These are phyloP conservation scores for Canna indica DNA, from an alignment of 176 grass and related monocot genomes.

Conservation along the genomic window DNA sequence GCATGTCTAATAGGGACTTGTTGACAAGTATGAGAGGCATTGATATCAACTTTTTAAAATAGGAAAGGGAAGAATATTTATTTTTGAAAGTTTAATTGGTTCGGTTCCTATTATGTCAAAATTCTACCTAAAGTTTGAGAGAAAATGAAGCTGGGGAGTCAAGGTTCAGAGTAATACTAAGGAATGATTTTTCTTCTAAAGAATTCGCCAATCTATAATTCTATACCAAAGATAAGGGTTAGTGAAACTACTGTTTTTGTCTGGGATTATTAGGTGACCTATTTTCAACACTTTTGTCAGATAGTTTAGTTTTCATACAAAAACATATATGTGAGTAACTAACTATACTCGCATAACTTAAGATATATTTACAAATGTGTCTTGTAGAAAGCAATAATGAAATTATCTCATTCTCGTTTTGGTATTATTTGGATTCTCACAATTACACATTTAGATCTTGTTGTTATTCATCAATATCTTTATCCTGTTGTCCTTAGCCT, in stretches of 20 bases:
- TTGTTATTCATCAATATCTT: background rate
- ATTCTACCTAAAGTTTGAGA: background rate
- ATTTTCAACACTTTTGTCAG: background rate
- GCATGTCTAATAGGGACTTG: background rate
- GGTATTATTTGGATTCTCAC: background rate
- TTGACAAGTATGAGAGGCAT: background rate
- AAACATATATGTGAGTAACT: too few species aligned
- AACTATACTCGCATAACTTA: slow-evolving; percentile 39
- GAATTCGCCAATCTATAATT: too few species aligned
- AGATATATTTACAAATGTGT: background rate
- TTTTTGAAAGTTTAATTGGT: background rate
- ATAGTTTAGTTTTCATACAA: background rate
- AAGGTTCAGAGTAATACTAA: slow-evolving; percentile 12
- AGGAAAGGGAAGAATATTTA: background rate
- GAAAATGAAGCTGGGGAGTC: background rate
- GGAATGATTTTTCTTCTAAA: background rate
- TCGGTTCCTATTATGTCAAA: background rate
- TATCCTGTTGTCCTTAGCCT: too few species aligned
- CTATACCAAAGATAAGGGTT: background rate
- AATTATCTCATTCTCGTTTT: background rate
- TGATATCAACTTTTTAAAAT: background rate
- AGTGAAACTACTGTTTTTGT: background rate
- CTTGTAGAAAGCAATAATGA: background rate
- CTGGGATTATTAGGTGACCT: background rate
- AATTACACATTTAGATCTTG: background rate